Conservation (phyloP, 345 rosid species). For the Populus pruinosa region DNA sequence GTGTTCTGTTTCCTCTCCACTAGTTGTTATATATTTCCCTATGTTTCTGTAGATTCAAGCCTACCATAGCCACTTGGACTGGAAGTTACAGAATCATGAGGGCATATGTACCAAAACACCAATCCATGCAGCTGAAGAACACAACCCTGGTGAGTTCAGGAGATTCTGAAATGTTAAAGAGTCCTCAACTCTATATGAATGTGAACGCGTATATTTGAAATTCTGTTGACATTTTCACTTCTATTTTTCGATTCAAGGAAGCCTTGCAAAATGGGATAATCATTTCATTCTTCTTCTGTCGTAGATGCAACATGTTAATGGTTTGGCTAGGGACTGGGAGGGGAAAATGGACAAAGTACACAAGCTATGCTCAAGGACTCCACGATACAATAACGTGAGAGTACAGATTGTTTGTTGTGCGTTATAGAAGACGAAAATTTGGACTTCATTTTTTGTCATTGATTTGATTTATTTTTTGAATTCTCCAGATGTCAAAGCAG, state of each 20-base stretch:
- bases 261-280: not conserved
- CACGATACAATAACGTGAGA: conserved; percentile 67
- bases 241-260: not conserved
- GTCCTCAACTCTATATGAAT: not conserved
- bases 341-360: conserved; percentile 56
- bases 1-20: not conserved
- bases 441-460: not conserved
- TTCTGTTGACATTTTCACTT: not conserved
- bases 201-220: not conserved
- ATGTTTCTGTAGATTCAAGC: conserved; percentile 52
- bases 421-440: not conserved
- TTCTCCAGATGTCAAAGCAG: conserved; percentile 52
- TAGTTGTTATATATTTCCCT: not conserved
- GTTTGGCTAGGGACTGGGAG: conserved; percentile 65
- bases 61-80: conserved; percentile 80
- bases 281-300: not conserved
- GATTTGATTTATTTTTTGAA: not conserved
- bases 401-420: not conserved
- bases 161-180: not conserved
- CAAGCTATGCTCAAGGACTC: conserved; percentile 56
- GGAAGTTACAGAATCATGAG: conserved; percentile 77
- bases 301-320: conserved; percentile 61
- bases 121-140: conserved; percentile 62
- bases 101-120: conserved; percentile 69
- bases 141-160: conserved; percentile 43